Percentiles rank a stretch among this genome's conserved stretches.
phyloP scores from a whole-genome alignment of 345 rosid species.

The Hibiscus syriacus region DNA sequence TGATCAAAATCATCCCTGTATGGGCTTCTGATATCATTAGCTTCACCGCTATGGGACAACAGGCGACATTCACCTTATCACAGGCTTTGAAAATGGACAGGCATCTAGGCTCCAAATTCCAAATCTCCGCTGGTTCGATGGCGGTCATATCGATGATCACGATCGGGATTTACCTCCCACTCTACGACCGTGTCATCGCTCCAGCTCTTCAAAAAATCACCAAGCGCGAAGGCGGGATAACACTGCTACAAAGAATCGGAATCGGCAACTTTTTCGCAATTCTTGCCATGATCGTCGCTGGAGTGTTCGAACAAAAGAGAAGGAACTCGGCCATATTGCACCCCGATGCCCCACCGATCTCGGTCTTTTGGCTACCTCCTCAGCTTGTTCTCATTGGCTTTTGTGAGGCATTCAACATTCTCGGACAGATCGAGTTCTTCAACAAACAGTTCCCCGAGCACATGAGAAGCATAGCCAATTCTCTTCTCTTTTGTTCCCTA shows the following conservation, averaged over 20 bases:
- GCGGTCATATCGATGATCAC: slow-evolving; percentile 37
- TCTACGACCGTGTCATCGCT: slow-evolving; percentile 47
- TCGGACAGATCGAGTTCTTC: slow-evolving; percentile 60
- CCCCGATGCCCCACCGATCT: slow-evolving; percentile 24
- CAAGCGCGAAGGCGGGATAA: slow-evolving; percentile 40
- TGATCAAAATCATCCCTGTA: slow-evolving; percentile 41
- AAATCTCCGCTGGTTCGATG: slow-evolving; percentile 48
- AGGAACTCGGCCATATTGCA: slow-evolving; percentile 20
- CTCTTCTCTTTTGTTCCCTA: slow-evolving; percentile 36
- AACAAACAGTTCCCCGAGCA: slow-evolving; percentile 53
- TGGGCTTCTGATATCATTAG: slow-evolving; percentile 48
- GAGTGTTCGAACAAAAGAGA: slow-evolving; percentile 38
- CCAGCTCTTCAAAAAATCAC: slow-evolving; percentile 37
- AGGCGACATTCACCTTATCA: slow-evolving; percentile 35
- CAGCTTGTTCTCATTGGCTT: slow-evolving; percentile 53
- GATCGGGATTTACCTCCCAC: slow-evolving; percentile 49
- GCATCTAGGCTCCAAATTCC: slow-evolving; percentile 48
- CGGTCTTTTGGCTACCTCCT: slow-evolving; percentile 53
- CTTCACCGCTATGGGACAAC: slow-evolving; percentile 34
- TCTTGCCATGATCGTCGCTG: slow-evolving; percentile 44
- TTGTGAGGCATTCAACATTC: slow-evolving; percentile 45
- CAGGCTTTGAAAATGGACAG: slow-evolving; percentile 57
- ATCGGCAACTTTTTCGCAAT: slow-evolving; percentile 41
- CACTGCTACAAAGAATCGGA: slow-evolving; percentile 52
- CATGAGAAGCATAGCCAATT: slow-evolving; percentile 56